Evolutionary conservation across 169 alveolate species (phyloP), one percentile per base, ranked within the genome.

Genomic region (Cryptosporidium sp.): DNA sequence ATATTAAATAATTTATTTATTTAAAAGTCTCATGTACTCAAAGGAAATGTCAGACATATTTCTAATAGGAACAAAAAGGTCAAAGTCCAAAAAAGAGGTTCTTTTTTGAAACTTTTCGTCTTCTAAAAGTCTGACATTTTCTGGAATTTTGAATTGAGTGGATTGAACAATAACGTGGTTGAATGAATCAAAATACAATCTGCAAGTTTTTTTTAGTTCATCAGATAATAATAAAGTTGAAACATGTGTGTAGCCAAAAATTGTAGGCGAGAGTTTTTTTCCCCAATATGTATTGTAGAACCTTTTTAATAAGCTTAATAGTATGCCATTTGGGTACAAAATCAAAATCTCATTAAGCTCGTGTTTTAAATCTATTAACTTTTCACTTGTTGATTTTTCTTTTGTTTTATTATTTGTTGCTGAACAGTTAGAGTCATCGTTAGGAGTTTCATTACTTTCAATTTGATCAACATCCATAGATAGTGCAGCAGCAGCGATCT

Each of bases 261-360:
- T 26, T n/a, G 86, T 61, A 10, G 86, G 86, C 4, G 74, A 74
- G 12, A 74, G 86, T 35, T 74, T 74, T 41, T 55, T 74, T 12
- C 45, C 73, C 86, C 86, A 74, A 59, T 37, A 74, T 33, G 23
- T 39, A 74, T 39, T 61, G 9, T 26, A 74, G 37, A 37, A 35
- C n/a, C 45, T 74, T 23, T 74, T 59, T 61, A 74, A 26, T 59
- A 74, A 23, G 21, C 86, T 74, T 45, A 74, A 33, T 26, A 74
- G 16, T 23, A 74, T 74, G n/a, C 86, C 86, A 26, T 74, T 35
- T 21, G 86, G 86, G 21, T 74, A 74, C 35, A 26, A 1, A 16
- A 21, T 74, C 37, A 74, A 39, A 31, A 74, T 74, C 12, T 61
- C 73, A 26, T 55, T 18, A 21, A 74, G 67, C 29, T 74, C 43